Evolutionary conservation across 371 early-diverging fungal genomes (phyloP).

Genomic region (Mortierella sp.): DNA sequence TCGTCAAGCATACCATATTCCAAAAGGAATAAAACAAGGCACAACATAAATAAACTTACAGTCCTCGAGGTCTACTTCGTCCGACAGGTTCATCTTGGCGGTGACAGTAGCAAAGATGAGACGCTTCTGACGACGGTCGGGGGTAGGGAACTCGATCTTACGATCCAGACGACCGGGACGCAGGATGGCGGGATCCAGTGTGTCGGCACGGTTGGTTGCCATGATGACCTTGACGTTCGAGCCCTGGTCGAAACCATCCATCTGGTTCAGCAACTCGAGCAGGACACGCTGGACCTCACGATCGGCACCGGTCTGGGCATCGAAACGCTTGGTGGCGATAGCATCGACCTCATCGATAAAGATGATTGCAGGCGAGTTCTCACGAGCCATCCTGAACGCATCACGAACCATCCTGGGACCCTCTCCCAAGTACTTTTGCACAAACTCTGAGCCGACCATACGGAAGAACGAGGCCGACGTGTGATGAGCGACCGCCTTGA

Average conservation of each 20-base stretch:
- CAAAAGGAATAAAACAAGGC: neutral
- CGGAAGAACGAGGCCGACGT: slow-evolving; percentile 99
- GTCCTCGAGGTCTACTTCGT: slow-evolving; percentile 99
- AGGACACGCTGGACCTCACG: slow-evolving; percentile 99
- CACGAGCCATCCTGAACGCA: slow-evolving; percentile 98
- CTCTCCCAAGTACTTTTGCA: slow-evolving; percentile 99
- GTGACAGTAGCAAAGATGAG: slow-evolving; percentile 99
- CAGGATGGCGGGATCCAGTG: slow-evolving; percentile 99
- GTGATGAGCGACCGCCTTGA: slow-evolving; percentile 99
- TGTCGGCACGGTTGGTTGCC: slow-evolving; percentile 99
- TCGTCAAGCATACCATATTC: neutral
- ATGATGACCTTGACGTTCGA: slow-evolving; percentile 99
- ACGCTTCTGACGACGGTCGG: slow-evolving; percentile 99
- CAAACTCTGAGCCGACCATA: slow-evolving; percentile 99
- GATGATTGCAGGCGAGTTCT: slow-evolving; percentile 99
- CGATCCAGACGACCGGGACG: slow-evolving; percentile 99
- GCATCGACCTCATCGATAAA: slow-evolving; percentile 99
- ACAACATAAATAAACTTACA: slow-evolving; percentile 72
- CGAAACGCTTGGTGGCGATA: slow-evolving; percentile 99
- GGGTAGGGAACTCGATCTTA: slow-evolving; percentile 99
- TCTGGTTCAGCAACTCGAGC: slow-evolving; percentile 99
- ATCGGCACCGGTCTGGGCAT: slow-evolving; percentile 99
- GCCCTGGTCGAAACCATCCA: slow-evolving; percentile 99
- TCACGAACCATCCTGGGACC: slow-evolving; percentile 99
- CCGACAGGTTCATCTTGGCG: slow-evolving; percentile 97